These are phyloP conservation scores for Nyctanthes arbortristis DNA, from an alignment of 257 asterid species.

Conservation along the genomic window DNA sequence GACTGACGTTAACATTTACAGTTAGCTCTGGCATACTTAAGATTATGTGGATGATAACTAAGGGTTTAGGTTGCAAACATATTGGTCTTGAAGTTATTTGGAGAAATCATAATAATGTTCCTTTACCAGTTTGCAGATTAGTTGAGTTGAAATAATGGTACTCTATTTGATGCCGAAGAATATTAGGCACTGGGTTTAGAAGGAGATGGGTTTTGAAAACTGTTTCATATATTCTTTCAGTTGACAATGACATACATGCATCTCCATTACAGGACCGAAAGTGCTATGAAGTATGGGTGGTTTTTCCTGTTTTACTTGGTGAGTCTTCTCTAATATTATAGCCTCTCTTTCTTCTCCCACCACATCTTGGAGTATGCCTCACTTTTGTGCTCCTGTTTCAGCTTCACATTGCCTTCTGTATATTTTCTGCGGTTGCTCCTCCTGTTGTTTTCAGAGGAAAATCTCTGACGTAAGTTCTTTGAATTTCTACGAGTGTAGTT, in stretches of 20 bases:
- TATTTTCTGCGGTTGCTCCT: slow-evolving; percentile 98
- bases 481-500: neutral
- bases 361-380: slow-evolving; percentile 11
- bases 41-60: neutral
- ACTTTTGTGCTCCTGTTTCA: slow-evolving; percentile 35
- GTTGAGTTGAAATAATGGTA: neutral
- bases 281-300: slow-evolving; percentile 89
- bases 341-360: slow-evolving; percentile 1
- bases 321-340: slow-evolving; percentile 25
- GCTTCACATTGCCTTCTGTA: slow-evolving; percentile 88
- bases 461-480: slow-evolving; percentile 77
- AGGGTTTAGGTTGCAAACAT: neutral
- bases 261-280: slow-evolving; percentile 68
- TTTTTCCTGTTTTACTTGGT: slow-evolving; percentile 92
- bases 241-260: neutral
- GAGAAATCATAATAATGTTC: neutral
- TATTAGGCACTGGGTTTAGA: neutral
- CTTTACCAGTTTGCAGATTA: neutral
- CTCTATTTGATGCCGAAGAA: neutral
- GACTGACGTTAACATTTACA: slow-evolving; percentile 21
- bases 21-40: neutral
- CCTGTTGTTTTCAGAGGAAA: slow-evolving; percentile 94
- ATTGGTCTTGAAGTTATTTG: neutral
- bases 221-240: slow-evolving; percentile 18
- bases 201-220: slow-evolving; percentile 13